Evolutionary conservation across 192 early-diverging fungal species (phyloP).

Genomic region (Coemansia sp.): DNA sequence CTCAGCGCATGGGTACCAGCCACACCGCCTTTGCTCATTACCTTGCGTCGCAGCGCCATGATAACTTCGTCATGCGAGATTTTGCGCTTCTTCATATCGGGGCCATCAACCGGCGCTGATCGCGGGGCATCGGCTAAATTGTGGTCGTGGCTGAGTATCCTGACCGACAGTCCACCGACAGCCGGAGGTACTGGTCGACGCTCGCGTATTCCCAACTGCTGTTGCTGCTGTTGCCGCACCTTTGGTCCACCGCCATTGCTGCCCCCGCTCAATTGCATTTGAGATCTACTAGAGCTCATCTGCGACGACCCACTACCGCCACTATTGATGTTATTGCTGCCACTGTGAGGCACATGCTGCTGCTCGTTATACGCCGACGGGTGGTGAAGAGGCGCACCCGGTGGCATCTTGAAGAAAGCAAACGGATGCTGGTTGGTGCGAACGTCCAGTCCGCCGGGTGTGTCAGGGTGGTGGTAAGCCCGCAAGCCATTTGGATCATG

Average conservation of each 20-base stretch:
- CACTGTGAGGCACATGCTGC: slow-evolving; percentile 3
- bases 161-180: slow-evolving; percentile 44
- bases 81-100: slow-evolving; percentile 35
- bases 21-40: slow-evolving; percentile 36
- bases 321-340: slow-evolving; percentile 1
- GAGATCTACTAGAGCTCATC: slow-evolving; percentile 5
- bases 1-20: slow-evolving; percentile 9
- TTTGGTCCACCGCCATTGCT: slow-evolving; percentile 3
- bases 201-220: slow-evolving; percentile 15
- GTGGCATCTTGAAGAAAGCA: slow-evolving; percentile 54
- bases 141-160: slow-evolving; percentile 17
- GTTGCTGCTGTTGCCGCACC: background rate
- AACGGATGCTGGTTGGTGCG: slow-evolving; percentile 39
- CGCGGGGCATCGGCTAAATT: slow-evolving; percentile 23
- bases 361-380: slow-evolving; percentile 39
- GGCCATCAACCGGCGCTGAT: slow-evolving; percentile 52
- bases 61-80: slow-evolving; percentile 55
- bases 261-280: slow-evolving; percentile 2
- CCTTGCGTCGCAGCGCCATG: slow-evolving; percentile 54
- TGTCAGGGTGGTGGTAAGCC: slow-evolving; percentile 54
- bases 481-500: slow-evolving; percentile 20
- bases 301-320: slow-evolving; percentile 11
- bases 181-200: slow-evolving; percentile 38
- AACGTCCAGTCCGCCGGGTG: slow-evolving; percentile 45
- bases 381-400: slow-evolving; percentile 43